Base-by-base conservation (phyloP, 1,284 basidiomycete species). In the Neolentinus lepideus region DNA sequence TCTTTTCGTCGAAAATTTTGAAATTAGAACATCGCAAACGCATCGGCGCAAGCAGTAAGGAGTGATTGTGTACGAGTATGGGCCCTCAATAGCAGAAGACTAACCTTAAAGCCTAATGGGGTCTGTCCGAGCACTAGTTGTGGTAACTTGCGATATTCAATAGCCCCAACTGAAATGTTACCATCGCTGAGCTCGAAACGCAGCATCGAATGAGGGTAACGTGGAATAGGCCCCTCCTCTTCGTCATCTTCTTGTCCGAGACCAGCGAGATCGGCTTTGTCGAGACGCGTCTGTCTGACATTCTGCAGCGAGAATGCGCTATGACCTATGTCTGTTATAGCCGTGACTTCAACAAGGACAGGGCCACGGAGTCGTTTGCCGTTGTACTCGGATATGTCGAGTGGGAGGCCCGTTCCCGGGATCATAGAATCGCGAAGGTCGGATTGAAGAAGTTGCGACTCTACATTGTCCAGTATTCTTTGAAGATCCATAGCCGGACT, bases 321-420 rank as follows among this genome's bases (percentile, higher is more conserved):
- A 51, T 79, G 71, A 0, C 83, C 86, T 31, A 91, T 83, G 55
- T 92, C 89, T 19, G 85, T 92, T 11, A 92, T 79, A 1, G 84
- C 74, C 8, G 78, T 72, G 21, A 95, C 77, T 60, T 92, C 82
- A 10, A 90, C 83, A 22, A 88, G 79, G 25, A 88, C 68, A 6
- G 71, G 71, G 0, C 79, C 77, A 27, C 65, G 62, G 51, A 72
- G 64, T 2, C 66, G 63, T 16, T 61, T 55, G 29, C 75, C 73
- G 3, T 70, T 65, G 22, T 73, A 60, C 14, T 64, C 57, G 11
- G 69, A 59, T 36, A 83, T 63, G 57, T 80, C 65, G 0, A 64
- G 66, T 2, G 85, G 83, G 11, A 90, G 75, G 0, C 88, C 88
- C 0, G 89, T 88, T 0, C 80, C 79, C 19, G 71, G 74, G 0